Conservation (phyloP, 352 stramenopile species). For the Pythium phragmitis region DNA sequence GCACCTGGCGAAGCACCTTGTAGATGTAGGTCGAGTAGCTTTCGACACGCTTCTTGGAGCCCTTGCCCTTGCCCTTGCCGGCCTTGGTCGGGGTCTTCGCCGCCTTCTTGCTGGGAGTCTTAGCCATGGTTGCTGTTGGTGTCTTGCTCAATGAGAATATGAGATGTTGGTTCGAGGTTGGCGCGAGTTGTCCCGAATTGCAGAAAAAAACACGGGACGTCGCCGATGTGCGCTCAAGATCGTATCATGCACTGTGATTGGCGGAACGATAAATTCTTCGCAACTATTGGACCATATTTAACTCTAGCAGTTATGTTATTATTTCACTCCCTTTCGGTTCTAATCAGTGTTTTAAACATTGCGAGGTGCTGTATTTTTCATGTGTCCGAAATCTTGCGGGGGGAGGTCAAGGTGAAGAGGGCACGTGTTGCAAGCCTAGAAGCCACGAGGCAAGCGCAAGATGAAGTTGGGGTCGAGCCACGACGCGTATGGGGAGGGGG, state of each 20-base stretch:
- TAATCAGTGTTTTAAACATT: constrained; percentile 22
- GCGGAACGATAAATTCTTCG: background rate
- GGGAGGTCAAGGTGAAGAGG: constrained; percentile 19
- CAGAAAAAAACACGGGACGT: background rate
- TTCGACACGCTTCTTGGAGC: constrained; percentile 86
- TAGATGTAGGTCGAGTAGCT: constrained; percentile 93
- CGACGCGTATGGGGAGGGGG: constrained; percentile 46
- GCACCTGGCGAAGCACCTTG: constrained; percentile 54
- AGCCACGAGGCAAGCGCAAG: constrained; percentile 21
- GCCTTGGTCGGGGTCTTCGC: constrained; percentile 81
- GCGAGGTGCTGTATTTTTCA: constrained; percentile 15
- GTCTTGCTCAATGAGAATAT: constrained; percentile 92
- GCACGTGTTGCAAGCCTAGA: constrained; percentile 22
- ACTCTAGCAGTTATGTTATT: background rate
- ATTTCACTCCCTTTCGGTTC: background rate
- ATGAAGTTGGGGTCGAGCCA: constrained; percentile 67
- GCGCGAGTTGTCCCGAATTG: constrained; percentile 45
- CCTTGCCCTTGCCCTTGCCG: constrained; percentile 78
- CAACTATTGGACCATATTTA: background rate
- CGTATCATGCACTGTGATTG: constrained; percentile 9
- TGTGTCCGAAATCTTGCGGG: constrained; percentile 27
- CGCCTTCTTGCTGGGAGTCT: constrained; percentile 95
- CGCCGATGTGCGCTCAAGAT: constrained; percentile 13
- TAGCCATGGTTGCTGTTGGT: constrained; percentile 80
- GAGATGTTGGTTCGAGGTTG: constrained; percentile 96